Evolutionary conservation across 2,329 filamentous ascomycete species (phyloP).

Genomic region (Bipolaris cookei): DNA sequence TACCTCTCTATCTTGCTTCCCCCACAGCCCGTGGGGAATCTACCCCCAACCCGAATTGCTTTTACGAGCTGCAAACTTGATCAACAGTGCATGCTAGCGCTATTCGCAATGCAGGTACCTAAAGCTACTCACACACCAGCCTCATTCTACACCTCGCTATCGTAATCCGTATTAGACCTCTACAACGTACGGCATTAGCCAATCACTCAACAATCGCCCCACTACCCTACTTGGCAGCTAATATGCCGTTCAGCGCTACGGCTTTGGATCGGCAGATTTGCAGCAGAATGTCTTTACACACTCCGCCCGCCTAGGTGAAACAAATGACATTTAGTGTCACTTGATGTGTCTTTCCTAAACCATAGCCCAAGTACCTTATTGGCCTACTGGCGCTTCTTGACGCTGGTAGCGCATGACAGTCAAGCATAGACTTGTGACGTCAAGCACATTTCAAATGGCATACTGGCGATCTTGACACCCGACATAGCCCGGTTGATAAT

Average conservation of each 20-base stretch:
- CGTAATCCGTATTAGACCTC: neutral
- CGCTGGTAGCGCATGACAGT: neutral
- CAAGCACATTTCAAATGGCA: neutral
- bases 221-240: constrained; percentile 1
- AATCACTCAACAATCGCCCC: neutral
- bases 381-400: neutral
- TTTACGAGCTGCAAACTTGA: constrained; percentile 3
- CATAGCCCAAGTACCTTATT: too few species aligned
- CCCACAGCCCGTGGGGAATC: neutral
- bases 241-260: neutral
- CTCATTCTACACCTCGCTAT: neutral
- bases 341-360: neutral
- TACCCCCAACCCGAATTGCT: constrained; percentile 3
- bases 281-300: neutral
- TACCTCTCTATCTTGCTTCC: neutral
- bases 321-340: too few species aligned
- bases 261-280: neutral
- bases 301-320: neutral
- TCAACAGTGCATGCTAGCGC: neutral
- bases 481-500: neutral
- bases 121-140: neutral
- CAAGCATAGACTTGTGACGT: neutral
- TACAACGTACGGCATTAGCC: neutral
- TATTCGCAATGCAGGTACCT: neutral
- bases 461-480: neutral